These are phyloP conservation scores for Citrus unshiu DNA, from an alignment of 345 rosid species.

Conservation along the genomic window DNA sequence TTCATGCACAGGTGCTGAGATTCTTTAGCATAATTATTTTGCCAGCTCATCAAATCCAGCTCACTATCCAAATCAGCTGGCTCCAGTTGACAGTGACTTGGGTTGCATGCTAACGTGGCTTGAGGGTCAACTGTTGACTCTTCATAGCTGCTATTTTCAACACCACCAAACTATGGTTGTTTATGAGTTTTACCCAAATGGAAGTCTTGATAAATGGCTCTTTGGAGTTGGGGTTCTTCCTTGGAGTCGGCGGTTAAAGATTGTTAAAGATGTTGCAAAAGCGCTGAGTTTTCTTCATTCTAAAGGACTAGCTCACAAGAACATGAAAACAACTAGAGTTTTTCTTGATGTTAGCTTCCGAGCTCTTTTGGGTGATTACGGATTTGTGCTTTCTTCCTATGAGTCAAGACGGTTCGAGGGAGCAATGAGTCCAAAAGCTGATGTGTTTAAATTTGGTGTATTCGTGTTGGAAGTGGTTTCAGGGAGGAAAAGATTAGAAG, in stretches of 20 bases:
- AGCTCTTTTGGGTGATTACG: slow-evolving; percentile 45
- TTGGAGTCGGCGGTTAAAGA: slow-evolving; percentile 41
- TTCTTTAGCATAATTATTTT: too few relatives aligned
- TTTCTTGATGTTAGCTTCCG: slow-evolving; percentile 49
- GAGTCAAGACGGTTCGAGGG: slow-evolving; percentile 37
- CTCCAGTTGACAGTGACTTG: too few relatives aligned
- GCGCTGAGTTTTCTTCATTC: slow-evolving; percentile 41
- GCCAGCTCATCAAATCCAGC: too few relatives aligned
- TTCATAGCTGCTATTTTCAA: too few relatives aligned
- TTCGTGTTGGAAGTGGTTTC: slow-evolving; percentile 45
- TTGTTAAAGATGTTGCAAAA: slow-evolving; percentile 32
- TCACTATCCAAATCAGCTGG: rapidly evolving
- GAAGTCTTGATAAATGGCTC: slow-evolving; percentile 44
- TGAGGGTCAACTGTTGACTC: too few relatives aligned
- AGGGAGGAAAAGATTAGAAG: slow-evolving; percentile 39
- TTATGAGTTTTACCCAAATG: slow-evolving; percentile 39
- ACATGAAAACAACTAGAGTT: slow-evolving; percentile 44
- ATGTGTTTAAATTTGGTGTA: slow-evolving; percentile 48
- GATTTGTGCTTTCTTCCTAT: slow-evolving; percentile 32
- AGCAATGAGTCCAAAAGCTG: slow-evolving; percentile 32
- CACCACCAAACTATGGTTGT: slow-evolving; percentile 32
- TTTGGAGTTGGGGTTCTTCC: slow-evolving; percentile 47
- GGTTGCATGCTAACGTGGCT: too few relatives aligned
- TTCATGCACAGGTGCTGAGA: too few relatives aligned
- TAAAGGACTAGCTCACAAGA: slow-evolving; percentile 44